Base-by-base conservation (phyloP, 176 grass and related monocot genomes). In the Juncus inflexus region DNA sequence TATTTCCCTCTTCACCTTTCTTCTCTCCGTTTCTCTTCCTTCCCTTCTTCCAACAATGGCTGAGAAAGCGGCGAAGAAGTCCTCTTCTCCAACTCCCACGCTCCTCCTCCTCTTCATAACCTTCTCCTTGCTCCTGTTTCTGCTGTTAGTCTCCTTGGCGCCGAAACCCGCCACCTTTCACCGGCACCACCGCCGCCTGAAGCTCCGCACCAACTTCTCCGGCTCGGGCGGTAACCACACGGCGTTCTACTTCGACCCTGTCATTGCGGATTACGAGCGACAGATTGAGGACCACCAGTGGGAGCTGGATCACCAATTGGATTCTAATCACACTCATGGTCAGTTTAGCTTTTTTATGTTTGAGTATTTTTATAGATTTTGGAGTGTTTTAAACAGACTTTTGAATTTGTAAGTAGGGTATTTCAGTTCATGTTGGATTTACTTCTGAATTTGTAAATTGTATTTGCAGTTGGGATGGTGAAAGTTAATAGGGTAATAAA, bases 231-330 rank as follows among this genome's bases (percentile, higher is more conserved):
- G 11, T 8, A 73, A 74, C 1, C 79, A 66, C 52, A 61, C 75
- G 3, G 49, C 73, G 40, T 77, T 81, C 3, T 63, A 78, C 8
- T 90, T 90, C 64, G 87, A 96, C 62, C 87, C 91, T 54, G 35
- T 83, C 76, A 83, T 96, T 41, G 81, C 87, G 16, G 79, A 80
- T 66, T 61, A 90, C 78, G 79, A 90, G 81, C 84, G 51, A 43
- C 84, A 76, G 40, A 74, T 87, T 70, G 87, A 87, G 73, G 91
- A 87, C 68, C 83, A 70, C 69, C 78, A 87, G 59, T 96, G 84
- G 91, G 91, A 96, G 69, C 76, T 67, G 5, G 78, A 90, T 81
- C 84, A 81, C 81, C 82, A 82, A 81, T 61, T 65, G 72, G 39
- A 87, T 60, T 76, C 80, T 53, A 74, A 85, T 35, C 73, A 62